Conservation (phyloP, 1,284 basidiomycete genomes). For the Cryptococcus amylolentus region DNA sequence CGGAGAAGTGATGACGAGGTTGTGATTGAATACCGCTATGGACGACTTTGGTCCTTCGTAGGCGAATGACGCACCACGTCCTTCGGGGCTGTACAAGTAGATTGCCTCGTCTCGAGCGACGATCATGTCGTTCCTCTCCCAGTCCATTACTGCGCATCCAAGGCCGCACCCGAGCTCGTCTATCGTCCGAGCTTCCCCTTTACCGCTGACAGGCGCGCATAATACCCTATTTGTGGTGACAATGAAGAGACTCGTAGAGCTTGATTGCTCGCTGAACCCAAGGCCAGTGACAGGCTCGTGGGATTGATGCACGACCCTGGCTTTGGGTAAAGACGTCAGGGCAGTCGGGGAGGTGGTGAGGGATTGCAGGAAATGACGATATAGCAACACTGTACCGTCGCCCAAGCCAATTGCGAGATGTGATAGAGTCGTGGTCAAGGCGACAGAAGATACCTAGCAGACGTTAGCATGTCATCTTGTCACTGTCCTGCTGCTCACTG, state of each 20-base stretch:
- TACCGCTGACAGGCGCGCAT: conserved; percentile 61
- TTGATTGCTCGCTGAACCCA: conserved; percentile 68
- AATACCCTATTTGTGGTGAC: conserved; percentile 81
- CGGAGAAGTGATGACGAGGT: conserved; percentile 84
- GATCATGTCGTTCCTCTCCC: conserved; percentile 67
- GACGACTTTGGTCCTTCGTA: conserved; percentile 64
- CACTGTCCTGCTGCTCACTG: conserved; percentile 55
- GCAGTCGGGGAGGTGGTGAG: conserved; percentile 59
- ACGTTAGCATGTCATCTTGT: not conserved
- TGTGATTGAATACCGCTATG: conserved; percentile 69
- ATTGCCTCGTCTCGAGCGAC: conserved; percentile 90
- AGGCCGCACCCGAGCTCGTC: conserved; percentile 83
- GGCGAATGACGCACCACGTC: conserved; percentile 79
- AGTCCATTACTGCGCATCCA: conserved; percentile 78
- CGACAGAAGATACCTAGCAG: conserved; percentile 69
- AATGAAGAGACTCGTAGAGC: conserved; percentile 61
- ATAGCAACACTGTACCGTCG: conserved; percentile 90
- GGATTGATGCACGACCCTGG: conserved; percentile 68
- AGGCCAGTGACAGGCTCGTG: conserved; percentile 87
- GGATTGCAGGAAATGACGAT: conserved; percentile 85
- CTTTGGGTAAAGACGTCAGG: conserved; percentile 71
- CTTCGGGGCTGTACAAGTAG: conserved; percentile 79
- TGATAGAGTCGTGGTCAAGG: conserved; percentile 73
- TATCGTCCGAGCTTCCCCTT: conserved; percentile 64
- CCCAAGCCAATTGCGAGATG: conserved; percentile 87